Conservation (phyloP, 2,329 filamentous ascomycete genomes). For the Penicillium hesseltinei region DNA sequence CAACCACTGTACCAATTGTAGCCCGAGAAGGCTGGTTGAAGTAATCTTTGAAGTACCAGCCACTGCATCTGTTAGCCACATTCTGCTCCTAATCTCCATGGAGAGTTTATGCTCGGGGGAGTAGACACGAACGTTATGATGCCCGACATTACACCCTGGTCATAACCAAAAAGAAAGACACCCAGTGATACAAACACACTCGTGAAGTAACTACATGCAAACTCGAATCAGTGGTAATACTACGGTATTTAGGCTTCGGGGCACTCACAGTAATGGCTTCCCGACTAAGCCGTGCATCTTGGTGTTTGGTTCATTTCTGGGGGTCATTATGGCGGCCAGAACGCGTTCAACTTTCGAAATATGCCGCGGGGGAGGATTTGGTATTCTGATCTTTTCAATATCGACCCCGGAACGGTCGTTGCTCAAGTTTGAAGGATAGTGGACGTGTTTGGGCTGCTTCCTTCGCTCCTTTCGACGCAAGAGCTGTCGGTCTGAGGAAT, state of each 20-base stretch:
- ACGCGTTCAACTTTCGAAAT: conserved; percentile 67
- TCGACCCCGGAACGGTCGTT: conserved; percentile 39
- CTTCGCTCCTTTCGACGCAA: conserved; percentile 43
- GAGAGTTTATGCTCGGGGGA: not conserved
- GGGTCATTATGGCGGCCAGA: conserved; percentile 81
- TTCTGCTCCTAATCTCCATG: not conserved
- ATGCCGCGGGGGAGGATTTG: conserved; percentile 61
- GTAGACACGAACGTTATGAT: conserved; percentile 61
- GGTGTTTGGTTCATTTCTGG: conserved; percentile 63
- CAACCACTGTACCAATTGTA: conserved; percentile 94
- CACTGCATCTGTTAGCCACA: conserved; percentile 52
- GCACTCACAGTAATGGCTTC: conserved; percentile 80
- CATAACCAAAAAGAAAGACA: conserved; percentile 65
- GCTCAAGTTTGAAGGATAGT: conserved; percentile 58
- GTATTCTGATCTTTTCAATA: conserved; percentile 65
- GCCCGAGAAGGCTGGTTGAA: conserved; percentile 85
- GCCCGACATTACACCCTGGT: conserved; percentile 65
- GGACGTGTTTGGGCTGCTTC: conserved; percentile 63
- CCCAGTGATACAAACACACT: conserved; percentile 70
- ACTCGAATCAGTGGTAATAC: conserved; percentile 23
- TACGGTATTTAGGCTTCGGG: conserved; percentile 2
- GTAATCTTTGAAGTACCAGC: conserved; percentile 83
- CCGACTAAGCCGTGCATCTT: conserved; percentile 90
- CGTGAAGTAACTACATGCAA: conserved; percentile 73
- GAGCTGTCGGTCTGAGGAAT: conserved; percentile 58